Evolutionary conservation across 306 rosid genomes (phyloP).

Genomic region (Vigna hirtella): DNA sequence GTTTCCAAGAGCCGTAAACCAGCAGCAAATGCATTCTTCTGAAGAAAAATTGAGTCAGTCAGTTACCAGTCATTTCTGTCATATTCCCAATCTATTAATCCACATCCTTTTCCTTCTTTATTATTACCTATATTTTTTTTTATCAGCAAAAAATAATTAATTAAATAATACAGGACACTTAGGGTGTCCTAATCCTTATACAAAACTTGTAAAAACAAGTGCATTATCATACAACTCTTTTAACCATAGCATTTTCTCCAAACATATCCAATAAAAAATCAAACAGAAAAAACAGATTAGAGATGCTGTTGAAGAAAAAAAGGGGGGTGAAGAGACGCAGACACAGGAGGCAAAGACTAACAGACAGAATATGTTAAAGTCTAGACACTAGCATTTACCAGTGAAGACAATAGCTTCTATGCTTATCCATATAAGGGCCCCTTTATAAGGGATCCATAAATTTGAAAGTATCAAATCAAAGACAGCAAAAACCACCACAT

Average conservation of each 20-base stretch:
- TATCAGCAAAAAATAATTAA: too few relatives aligned
- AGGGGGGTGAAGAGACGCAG: neutral
- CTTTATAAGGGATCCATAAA: neutral
- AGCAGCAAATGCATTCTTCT: neutral
- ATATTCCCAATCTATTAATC: neutral
- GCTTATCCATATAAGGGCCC: too few relatives aligned
- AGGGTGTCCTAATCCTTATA: too few relatives aligned
- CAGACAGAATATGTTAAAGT: neutral
- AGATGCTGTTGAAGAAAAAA: neutral
- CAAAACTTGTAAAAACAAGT: too few relatives aligned
- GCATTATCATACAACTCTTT: neutral
- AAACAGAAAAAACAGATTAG: neutral
- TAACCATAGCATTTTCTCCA: neutral
- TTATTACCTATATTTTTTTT: neutral
- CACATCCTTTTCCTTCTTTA: constrained; percentile 9
- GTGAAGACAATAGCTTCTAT: too few relatives aligned
- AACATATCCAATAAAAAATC: neutral
- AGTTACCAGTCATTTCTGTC: neutral
- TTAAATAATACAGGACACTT: too few relatives aligned
- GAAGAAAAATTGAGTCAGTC: too few relatives aligned
- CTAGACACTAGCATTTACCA: neutral
- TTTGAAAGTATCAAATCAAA: neutral
- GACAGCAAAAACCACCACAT: constrained; percentile 11
- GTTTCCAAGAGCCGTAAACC: constrained; percentile 1
- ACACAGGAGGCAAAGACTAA: neutral